Evolutionary conservation across 495 filamentous ascomycete species (phyloP).

Genomic region (Podospora pseudopauciseta): DNA sequence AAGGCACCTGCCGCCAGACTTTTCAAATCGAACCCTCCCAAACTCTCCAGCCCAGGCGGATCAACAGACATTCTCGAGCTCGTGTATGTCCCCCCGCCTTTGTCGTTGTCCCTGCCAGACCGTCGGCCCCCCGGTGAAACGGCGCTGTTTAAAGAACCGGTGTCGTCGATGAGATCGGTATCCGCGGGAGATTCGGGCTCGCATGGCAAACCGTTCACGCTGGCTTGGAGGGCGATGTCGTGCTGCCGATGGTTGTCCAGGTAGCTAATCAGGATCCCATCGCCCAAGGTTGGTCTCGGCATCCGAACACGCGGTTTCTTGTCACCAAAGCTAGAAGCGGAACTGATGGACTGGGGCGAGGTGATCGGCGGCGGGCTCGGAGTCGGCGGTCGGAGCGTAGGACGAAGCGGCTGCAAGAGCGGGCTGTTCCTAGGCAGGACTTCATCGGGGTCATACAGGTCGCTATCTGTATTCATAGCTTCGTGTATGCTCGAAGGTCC

Average conservation of each 20-base stretch:
- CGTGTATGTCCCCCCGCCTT: neutral
- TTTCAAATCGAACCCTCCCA: constrained; percentile 38
- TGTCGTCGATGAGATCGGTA: constrained; percentile 9
- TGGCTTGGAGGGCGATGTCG: constrained; percentile 46
- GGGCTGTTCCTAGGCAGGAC: constrained; percentile 42
- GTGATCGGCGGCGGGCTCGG: constrained; percentile 34
- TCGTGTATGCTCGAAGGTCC: constrained; percentile 31
- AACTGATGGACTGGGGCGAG: constrained; percentile 38
- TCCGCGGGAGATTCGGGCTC: constrained; percentile 28
- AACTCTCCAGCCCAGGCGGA: neutral
- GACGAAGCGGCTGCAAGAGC: constrained; percentile 39
- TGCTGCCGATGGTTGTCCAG: constrained; percentile 48
- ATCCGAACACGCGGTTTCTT: constrained; percentile 43
- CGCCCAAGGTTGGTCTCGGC: constrained; percentile 44
- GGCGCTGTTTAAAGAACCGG: constrained; percentile 9
- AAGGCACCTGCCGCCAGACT: constrained; percentile 41
- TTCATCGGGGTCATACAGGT: constrained; percentile 47
- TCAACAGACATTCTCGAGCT: neutral
- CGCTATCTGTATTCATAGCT: constrained; percentile 46
- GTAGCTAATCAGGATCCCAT: constrained; percentile 52
- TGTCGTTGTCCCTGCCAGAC: constrained; percentile 4
- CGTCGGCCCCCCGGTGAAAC: constrained; percentile 7
- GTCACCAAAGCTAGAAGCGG: constrained; percentile 32
- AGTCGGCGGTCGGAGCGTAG: constrained; percentile 38
- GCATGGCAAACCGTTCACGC: constrained; percentile 35